Evolutionary conservation across 2,329 filamentous ascomycete species (phyloP).

Genomic region (Fusarium oxysporum): DNA sequence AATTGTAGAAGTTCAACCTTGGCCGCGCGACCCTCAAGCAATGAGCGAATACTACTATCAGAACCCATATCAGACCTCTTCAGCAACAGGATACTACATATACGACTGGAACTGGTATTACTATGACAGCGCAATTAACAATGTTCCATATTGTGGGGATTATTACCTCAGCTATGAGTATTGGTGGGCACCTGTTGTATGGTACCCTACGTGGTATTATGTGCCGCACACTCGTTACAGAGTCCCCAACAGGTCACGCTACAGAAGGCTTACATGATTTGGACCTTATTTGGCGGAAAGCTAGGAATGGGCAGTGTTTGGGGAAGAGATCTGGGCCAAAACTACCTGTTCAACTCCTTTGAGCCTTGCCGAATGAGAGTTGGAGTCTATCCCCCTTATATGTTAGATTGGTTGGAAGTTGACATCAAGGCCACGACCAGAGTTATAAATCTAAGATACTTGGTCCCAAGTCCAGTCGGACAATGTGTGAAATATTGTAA

Average conservation of each 20-base stretch:
- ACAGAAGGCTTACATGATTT: neutral
- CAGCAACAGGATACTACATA: neutral
- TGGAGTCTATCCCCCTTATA: fast-evolving
- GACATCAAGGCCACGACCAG: fast-evolving
- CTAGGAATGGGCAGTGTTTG: fast-evolving
- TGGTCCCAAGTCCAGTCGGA: no score
- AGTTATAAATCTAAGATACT: neutral
- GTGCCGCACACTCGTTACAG: neutral
- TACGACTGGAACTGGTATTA: neutral
- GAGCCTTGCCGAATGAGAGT: neutral
- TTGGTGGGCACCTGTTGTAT: neutral
- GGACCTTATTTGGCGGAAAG: neutral
- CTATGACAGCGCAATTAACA: neutral
- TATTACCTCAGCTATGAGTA: neutral
- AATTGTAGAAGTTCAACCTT: no score
- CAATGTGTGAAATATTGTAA: fast-evolving
- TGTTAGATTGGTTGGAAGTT: neutral
- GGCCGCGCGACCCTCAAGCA: neutral
- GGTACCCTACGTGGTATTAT: neutral
- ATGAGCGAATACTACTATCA: neutral
- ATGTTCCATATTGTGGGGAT: neutral
- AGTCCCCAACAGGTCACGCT: neutral
- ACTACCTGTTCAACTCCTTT: fast-evolving
- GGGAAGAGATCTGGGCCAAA: fast-evolving
- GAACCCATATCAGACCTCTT: neutral